Evolutionary conservation across 805 yeast genomes (phyloP), one percentile per base, ranked within the genome.

Genomic region (Yamadazyma paraphyllophila): DNA sequence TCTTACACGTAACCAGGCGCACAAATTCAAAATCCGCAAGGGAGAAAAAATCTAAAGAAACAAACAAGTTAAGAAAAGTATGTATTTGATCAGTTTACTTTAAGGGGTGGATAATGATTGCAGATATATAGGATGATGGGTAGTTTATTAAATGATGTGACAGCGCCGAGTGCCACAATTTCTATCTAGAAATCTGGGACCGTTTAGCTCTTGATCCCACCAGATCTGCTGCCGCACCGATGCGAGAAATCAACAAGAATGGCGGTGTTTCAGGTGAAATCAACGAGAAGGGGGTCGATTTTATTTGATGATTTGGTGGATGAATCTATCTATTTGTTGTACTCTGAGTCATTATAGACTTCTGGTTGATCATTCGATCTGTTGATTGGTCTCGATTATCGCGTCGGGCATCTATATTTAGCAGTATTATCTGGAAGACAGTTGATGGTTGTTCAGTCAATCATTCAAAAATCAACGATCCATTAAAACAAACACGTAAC

Each of bases 231-330:
- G 32, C 32, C 31, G 40, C 31, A 39, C 27, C 35, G 17, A 16
- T 8, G 7, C 20, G 32, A 20, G 37, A 40, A 32, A 40, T 31
- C 43, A 32, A 31, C 25, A 25, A 36, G 40, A 36, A 36, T 20
- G 40, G 40, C 43, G 30, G 36, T 40, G 43, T 38, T 35, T 44
- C 47, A 43, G 36, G 43, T 39, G 42, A 37, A 26, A 37, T 25
- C 40, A 26, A 25, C 17, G 9, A 24, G 12, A 16, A 36, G 38
- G 38, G 38, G 38, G 29, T 8, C 12, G 27, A 33, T 33, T 33
- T 33, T 33, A 33, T 13, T 29, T 29, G 31, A 29, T 29, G 13
- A n/a, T 10, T 29, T 29, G 31, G 13, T 29, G 6, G 24, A 6
- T 20, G 24, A 20, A 20, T 20, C 24, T 6, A 20, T 20, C 24